A percentile compares a stretch with the other conserved stretches of the same genome.
phyloP scores from a whole-genome alignment of 2,329 filamentous ascomycete genomes.

The Coniochaeta prunicola region DNA sequence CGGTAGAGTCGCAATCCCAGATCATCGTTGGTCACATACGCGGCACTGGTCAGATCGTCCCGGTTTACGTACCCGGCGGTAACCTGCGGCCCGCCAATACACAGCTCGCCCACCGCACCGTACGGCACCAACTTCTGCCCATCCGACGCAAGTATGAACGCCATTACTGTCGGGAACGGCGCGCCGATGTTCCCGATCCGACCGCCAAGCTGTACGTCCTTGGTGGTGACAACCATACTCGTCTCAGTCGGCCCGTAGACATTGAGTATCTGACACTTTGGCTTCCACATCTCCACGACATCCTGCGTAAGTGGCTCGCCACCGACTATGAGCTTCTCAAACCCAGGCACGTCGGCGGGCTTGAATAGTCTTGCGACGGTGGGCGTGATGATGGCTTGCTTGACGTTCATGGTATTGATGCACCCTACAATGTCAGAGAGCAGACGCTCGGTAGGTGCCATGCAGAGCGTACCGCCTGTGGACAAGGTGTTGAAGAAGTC shows the following conservation, averaged over 20 bases:
- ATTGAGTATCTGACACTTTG: constrained; percentile 35
- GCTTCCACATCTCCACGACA: constrained; percentile 37
- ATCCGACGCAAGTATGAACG: background rate
- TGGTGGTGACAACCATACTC: constrained; percentile 12
- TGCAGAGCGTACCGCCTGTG: constrained; percentile 7
- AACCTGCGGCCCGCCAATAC: constrained; percentile 2
- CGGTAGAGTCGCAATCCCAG: background rate
- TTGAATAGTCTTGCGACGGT: constrained; percentile 1
- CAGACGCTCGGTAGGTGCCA: constrained; percentile 7
- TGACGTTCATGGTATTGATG: constrained; percentile 1
- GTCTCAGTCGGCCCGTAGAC: constrained; percentile 40
- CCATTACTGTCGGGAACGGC: background rate
- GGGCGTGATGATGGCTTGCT: background rate
- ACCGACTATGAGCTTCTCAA: constrained; percentile 18
- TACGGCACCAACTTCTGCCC: constrained; percentile 1
- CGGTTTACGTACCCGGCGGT: constrained; percentile 2
- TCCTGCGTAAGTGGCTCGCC: constrained; percentile 44
- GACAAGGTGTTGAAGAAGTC: constrained; percentile 9
- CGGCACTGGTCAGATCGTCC: background rate
- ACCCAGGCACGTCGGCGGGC: constrained; percentile 6
- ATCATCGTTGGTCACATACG: background rate
- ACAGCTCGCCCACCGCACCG: constrained; percentile 5
- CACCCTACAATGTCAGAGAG: constrained; percentile 4
- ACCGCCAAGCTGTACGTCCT: background rate
- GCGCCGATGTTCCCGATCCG: background rate